phyloP scores from a whole-genome alignment of 1,139 yeast genomes.

The Pneumocystis oryctolagi region DNA sequence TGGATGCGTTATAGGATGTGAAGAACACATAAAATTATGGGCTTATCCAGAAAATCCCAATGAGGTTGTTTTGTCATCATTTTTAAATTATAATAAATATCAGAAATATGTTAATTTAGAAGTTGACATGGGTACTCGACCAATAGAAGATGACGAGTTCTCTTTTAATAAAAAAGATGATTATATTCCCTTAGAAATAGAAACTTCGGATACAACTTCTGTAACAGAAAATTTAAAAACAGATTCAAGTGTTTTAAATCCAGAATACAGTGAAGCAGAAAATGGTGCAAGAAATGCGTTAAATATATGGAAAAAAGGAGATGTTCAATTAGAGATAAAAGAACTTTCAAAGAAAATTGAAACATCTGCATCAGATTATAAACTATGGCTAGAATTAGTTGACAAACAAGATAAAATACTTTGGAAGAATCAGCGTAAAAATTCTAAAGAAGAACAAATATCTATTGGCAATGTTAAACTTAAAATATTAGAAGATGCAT shows the following conservation, averaged over 20 bases:
- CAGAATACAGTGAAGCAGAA: background rate
- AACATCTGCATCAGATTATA: background rate
- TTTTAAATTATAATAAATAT: background rate
- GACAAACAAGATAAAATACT: background rate
- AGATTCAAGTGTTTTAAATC: background rate
- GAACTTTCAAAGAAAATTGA: background rate
- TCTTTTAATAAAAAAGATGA: background rate
- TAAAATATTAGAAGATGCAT: background rate
- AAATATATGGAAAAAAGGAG: background rate
- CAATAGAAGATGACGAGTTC: background rate
- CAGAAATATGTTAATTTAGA: background rate
- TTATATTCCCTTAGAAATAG: background rate
- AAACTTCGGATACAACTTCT: background rate
- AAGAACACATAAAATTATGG: background rate
- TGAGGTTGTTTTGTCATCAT: background rate
- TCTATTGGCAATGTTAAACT: background rate
- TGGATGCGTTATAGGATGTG: background rate
- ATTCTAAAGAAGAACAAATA: background rate
- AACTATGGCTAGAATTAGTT: background rate
- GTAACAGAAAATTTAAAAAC: background rate
- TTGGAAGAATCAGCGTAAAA: background rate
- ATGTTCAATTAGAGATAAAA: background rate
- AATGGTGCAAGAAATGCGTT: background rate
- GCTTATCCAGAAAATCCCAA: background rate
- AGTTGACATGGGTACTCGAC: background rate